Conservation (phyloP, 108 stramenopile genomes). For the Conticribra guillardii region DNA sequence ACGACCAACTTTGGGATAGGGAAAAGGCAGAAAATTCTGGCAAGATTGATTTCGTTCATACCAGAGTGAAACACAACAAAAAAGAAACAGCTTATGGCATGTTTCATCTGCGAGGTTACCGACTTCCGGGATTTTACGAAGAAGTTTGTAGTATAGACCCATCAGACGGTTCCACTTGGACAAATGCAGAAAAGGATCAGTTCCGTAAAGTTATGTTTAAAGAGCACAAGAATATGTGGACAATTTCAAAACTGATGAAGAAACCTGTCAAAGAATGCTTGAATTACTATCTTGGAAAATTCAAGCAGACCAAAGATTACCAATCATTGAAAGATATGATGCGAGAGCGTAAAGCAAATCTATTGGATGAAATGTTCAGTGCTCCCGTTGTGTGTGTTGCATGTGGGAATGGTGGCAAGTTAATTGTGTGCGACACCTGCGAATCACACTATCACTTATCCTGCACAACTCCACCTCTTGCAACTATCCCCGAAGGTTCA, state of each 20-base stretch:
- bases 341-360: conserved; percentile 21
- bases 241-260: conserved; percentile 52
- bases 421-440: conserved; percentile 87
- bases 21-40: conserved; percentile 46
- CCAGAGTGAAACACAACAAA: conserved; percentile 52
- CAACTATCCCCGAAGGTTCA: conserved; percentile 67
- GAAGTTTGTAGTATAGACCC: conserved; percentile 38
- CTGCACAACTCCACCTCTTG: conserved; percentile 64
- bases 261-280: conserved; percentile 56
- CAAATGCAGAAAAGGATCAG: conserved; percentile 56
- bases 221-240: conserved; percentile 61
- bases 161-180: conserved; percentile 70
- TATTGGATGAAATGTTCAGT: conserved; percentile 16
- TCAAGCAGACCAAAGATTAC: conserved; percentile 75
- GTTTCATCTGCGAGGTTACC: conserved; percentile 56
- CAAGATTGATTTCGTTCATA: conserved; percentile 53
- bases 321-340: conserved; percentile 60
- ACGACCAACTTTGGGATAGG: conserved; percentile 68
- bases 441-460: conserved; percentile 78
- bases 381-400: conserved; percentile 62
- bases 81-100: conserved; percentile 59
- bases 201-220: conserved; percentile 65
- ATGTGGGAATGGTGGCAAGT: conserved; percentile 78
- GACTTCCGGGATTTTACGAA: conserved; percentile 34
- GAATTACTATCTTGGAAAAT: conserved; percentile 69